Evolutionary conservation across 805 yeast genomes (phyloP).

Genomic region (Barnettozyma wickerhamii): DNA sequence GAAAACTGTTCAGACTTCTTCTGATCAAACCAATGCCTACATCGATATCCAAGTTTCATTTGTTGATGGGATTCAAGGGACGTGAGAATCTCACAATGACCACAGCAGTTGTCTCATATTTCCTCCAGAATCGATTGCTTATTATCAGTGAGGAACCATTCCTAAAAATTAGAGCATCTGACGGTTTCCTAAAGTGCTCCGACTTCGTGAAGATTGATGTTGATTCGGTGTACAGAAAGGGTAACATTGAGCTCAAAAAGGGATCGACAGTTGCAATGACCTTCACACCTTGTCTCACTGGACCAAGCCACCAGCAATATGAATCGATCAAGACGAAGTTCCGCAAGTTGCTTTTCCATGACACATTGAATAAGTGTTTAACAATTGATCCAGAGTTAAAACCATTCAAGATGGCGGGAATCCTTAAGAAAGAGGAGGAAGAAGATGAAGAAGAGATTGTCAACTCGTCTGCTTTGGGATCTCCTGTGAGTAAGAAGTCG

Average conservation of each 20-base stretch:
- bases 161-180: constrained; percentile 1
- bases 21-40: constrained; percentile 21
- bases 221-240: constrained; percentile 14
- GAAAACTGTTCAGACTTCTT: constrained; percentile 31
- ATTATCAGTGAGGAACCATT: constrained; percentile 12
- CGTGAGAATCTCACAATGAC: constrained; percentile 7
- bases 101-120: constrained; percentile 11
- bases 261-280: constrained; percentile 12
- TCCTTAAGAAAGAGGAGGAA: too few species aligned
- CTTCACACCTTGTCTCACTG: constrained; percentile 13
- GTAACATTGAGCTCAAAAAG: background rate
- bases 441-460: constrained; percentile 4
- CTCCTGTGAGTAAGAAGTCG: constrained; percentile 6
- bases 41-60: constrained; percentile 13
- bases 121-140: constrained; percentile 6
- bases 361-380: constrained; percentile 14
- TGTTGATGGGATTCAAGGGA: constrained; percentile 15
- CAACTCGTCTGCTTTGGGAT: constrained; percentile 5
- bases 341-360: constrained; percentile 7
- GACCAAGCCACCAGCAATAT: background rate
- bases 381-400: constrained; percentile 14
- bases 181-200: constrained; percentile 13
- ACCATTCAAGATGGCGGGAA: background rate
- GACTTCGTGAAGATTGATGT: constrained; percentile 21
- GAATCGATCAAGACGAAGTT: background rate